Conservation (phyloP, 306 rosid species). For the Macrotyloma uniflorum region DNA sequence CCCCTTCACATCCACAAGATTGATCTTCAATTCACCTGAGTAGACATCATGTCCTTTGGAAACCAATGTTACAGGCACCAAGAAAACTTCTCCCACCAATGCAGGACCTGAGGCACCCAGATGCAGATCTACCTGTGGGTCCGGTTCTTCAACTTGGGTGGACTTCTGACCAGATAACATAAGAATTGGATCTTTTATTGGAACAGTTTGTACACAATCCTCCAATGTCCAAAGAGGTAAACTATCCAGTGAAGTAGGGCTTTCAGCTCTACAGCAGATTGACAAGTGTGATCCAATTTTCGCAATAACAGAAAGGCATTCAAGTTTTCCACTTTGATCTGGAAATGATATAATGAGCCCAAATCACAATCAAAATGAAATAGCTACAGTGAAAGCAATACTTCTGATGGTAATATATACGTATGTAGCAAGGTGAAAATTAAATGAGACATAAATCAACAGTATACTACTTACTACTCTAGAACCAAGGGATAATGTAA, state of each 20-base stretch:
- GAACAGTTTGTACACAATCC: constrained; percentile 63
- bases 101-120: constrained; percentile 86
- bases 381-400: constrained; percentile 19
- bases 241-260: constrained; percentile 89
- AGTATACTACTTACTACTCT: background rate
- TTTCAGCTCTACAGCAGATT: constrained; percentile 95
- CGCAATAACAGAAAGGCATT: constrained; percentile 81
- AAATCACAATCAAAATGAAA: constrained; percentile 31
- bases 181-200: constrained; percentile 85
- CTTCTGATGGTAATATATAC: constrained; percentile 26
- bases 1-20: constrained; percentile 91
- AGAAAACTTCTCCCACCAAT: constrained; percentile 81
- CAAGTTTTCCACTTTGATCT: constrained; percentile 96
- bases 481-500: constrained; percentile 14
- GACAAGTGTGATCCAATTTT: constrained; percentile 80
- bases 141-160: constrained; percentile 88
- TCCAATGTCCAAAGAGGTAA: constrained; percentile 85
- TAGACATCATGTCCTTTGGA: constrained; percentile 79
- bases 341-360: constrained; percentile 40
- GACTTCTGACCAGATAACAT: constrained; percentile 86
- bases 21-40: constrained; percentile 93
- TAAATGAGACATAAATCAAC: constrained; percentile 14
- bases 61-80: constrained; percentile 75
- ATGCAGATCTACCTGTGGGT: constrained; percentile 78
- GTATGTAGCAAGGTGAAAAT: constrained; percentile 15